These are phyloP conservation scores for Candolleomyces efflorescens DNA, from an alignment of 768 basidiomycete species.

Conservation along the genomic window DNA sequence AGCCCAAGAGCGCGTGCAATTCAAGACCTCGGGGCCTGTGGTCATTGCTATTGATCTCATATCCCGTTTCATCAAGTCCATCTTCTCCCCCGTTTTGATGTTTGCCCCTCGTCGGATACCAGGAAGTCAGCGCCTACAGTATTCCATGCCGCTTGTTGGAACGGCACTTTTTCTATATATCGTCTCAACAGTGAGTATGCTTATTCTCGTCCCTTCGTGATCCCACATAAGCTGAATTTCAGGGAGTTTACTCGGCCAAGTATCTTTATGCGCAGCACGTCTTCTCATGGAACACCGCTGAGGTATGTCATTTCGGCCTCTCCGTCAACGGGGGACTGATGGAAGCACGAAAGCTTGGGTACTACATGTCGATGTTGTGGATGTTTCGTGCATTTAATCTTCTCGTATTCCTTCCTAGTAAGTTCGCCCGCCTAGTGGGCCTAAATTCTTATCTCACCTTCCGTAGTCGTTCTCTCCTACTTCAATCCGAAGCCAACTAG, in stretches of 20 bases:
- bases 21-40: constrained; percentile 28
- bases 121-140: constrained; percentile 49
- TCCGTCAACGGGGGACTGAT: background rate
- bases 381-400: constrained; percentile 60
- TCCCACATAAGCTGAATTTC: constrained; percentile 6
- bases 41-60: constrained; percentile 20
- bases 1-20: constrained; percentile 14
- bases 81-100: constrained; percentile 64
- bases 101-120: constrained; percentile 56
- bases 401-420: constrained; percentile 65
- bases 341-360: constrained; percentile 45
- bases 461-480: constrained; percentile 54
- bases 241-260: constrained; percentile 73
- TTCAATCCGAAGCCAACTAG: constrained; percentile 49
- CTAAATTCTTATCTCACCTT: background rate
- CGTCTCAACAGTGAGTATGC: constrained; percentile 62
- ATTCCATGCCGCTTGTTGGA: constrained; percentile 70
- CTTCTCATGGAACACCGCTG: constrained; percentile 62
- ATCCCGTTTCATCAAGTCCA: constrained; percentile 31
- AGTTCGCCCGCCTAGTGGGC: constrained; percentile 18
- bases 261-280: constrained; percentile 75
- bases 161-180: constrained; percentile 58
- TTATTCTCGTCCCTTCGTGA: too few species aligned
- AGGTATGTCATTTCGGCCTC: constrained; percentile 26
- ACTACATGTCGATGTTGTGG: constrained; percentile 72